Conservation (phyloP, 148 eudicot genomes). For the Nyssa sinensis region DNA sequence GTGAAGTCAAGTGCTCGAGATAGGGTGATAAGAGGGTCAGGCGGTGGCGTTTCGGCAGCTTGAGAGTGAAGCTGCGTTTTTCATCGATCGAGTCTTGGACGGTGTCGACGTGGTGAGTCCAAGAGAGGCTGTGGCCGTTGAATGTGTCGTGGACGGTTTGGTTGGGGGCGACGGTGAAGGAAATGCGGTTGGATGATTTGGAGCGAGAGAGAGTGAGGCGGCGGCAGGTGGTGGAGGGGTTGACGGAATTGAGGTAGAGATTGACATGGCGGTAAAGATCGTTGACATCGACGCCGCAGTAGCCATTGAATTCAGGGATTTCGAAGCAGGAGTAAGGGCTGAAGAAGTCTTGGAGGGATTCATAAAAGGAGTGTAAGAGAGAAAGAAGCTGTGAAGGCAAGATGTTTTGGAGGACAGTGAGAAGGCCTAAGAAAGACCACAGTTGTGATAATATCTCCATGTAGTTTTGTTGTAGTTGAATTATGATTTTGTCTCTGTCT, state of each 20-base stretch:
- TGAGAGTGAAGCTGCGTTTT: slow-evolving; percentile 37
- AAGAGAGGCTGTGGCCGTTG: slow-evolving; percentile 23
- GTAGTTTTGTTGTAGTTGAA: neutral
- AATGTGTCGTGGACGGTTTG: slow-evolving; percentile 27
- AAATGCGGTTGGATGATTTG: slow-evolving; percentile 30
- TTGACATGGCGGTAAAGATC: slow-evolving; percentile 37
- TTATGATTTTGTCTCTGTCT: slow-evolving; percentile 13
- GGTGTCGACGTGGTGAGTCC: slow-evolving; percentile 37
- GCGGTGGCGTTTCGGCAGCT: slow-evolving; percentile 28
- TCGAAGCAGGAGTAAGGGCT: slow-evolving; percentile 34
- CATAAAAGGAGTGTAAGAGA: slow-evolving; percentile 21
- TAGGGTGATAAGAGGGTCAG: slow-evolving; percentile 15
- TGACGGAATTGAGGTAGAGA: slow-evolving; percentile 36
- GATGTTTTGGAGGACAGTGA: slow-evolving; percentile 38
- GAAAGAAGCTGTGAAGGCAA: slow-evolving; percentile 31
- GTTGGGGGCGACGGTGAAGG: slow-evolving; percentile 37
- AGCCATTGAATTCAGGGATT: slow-evolving; percentile 38
- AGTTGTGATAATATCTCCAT: slow-evolving; percentile 34
- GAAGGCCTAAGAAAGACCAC: slow-evolving; percentile 36
- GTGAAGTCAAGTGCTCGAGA: slow-evolving; percentile 23
- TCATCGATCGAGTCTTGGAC: slow-evolving; percentile 34
- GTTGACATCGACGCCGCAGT: slow-evolving; percentile 35
- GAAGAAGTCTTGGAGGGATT: slow-evolving; percentile 29
- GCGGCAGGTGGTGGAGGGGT: slow-evolving; percentile 31
- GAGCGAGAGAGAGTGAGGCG: slow-evolving; percentile 37